Percentiles rank a stretch among this genome's conserved stretches.
Conservation (phyloP, 2,329 filamentous ascomycete genomes). For the Claviceps pazoutovae region DNA sequence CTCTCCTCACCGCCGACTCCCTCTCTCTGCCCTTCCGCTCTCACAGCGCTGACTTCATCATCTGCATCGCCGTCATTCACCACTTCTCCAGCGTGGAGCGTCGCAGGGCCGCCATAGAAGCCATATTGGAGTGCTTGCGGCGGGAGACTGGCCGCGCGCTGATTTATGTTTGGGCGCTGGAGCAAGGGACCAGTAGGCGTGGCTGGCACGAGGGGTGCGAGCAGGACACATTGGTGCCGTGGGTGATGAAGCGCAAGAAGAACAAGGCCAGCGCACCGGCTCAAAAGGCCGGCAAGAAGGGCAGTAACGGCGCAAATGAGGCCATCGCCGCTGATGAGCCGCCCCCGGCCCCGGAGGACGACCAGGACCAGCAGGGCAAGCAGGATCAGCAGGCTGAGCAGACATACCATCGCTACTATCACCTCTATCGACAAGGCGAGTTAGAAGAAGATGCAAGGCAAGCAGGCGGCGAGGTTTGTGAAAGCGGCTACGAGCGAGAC, state of each 20-base stretch:
- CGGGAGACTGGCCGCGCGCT: constrained; percentile 52
- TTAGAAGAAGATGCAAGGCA: constrained; percentile 63
- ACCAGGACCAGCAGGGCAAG: neutral
- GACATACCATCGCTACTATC: constrained; percentile 84
- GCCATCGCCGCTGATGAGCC: neutral
- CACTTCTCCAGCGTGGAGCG: constrained; percentile 71
- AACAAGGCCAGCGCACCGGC: neutral
- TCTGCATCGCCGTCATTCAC: constrained; percentile 88
- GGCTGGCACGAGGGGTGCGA: constrained; percentile 75
- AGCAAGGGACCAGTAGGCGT: constrained; percentile 73
- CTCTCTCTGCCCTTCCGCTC: constrained; percentile 66
- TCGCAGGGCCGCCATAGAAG: constrained; percentile 56
- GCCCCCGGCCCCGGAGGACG: neutral
- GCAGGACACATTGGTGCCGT: constrained; percentile 92
- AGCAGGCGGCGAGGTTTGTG: constrained; percentile 62
- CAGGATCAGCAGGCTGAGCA: constrained; percentile 19
- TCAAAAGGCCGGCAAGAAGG: neutral
- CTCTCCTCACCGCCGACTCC: constrained; percentile 63
- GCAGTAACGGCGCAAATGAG: neutral
- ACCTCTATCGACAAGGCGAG: constrained; percentile 78
- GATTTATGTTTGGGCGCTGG: constrained; percentile 89
- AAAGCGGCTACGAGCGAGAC: constrained; percentile 85
- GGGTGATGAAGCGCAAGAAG: constrained; percentile 50
- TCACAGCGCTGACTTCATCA: constrained; percentile 58
- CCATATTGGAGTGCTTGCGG: constrained; percentile 54